Conservation (phyloP, 352 stramenopile species). For the Phytophthora constricta region DNA sequence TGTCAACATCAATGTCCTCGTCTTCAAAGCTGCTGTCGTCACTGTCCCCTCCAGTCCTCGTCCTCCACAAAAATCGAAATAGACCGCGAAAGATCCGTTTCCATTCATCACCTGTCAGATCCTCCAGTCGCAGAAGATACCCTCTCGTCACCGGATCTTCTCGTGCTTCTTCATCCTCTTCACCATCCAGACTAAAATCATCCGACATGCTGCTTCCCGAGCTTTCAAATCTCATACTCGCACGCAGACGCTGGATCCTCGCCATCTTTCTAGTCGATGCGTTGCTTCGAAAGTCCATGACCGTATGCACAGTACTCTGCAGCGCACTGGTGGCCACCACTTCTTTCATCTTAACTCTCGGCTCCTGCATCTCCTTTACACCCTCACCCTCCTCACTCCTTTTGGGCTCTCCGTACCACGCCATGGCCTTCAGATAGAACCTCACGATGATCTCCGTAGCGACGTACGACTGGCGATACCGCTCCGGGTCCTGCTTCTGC, state of each 20-base stretch:
- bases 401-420: slow-evolving; percentile 71
- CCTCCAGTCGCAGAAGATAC: slow-evolving; percentile 70
- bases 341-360: slow-evolving; percentile 7
- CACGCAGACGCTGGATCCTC: slow-evolving; percentile 41
- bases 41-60: slow-evolving; percentile 10
- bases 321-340: slow-evolving; percentile 6
- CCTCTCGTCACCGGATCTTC: slow-evolving; percentile 53
- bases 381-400: slow-evolving; percentile 1
- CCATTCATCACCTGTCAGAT: slow-evolving; percentile 71
- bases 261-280: slow-evolving; percentile 47
- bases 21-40: not conserved
- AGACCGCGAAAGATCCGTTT: slow-evolving; percentile 73
- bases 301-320: slow-evolving; percentile 20
- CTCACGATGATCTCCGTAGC: slow-evolving; percentile 77
- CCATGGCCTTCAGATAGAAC: slow-evolving; percentile 79
- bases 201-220: slow-evolving; percentile 54
- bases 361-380: not conserved
- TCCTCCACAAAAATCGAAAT: slow-evolving; percentile 61
- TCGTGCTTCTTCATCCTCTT: slow-evolving; percentile 33
- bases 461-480: slow-evolving; percentile 62
- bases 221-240: slow-evolving; percentile 53
- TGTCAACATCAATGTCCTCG: slow-evolving; percentile 57
- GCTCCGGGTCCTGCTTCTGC: slow-evolving; percentile 31
- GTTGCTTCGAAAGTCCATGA: slow-evolving; percentile 44
- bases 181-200: slow-evolving; percentile 27